These are phyloP conservation scores for Daldinia vernicosa DNA, from an alignment of 495 filamentous ascomycete species.

Conservation along the genomic window DNA sequence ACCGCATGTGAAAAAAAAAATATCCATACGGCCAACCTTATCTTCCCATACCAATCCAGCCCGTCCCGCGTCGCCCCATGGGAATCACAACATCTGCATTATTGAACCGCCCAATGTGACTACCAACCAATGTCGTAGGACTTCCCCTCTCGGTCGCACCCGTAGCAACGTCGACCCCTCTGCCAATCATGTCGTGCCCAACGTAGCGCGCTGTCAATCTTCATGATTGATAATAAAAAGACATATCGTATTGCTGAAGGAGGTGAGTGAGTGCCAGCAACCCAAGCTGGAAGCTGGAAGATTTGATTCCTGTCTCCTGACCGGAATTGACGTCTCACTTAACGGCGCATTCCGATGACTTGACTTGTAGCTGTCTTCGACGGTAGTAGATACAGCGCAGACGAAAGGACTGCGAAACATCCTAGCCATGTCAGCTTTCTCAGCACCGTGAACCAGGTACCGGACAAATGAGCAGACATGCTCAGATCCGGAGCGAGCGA, in stretches of 20 bases:
- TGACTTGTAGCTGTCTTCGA: slow-evolving; percentile 10
- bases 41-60: neutral
- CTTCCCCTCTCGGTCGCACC: neutral
- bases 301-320: slow-evolving; percentile 9
- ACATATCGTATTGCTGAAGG: neutral
- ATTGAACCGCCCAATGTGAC: slow-evolving; percentile 17
- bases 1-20: slow-evolving; percentile 23
- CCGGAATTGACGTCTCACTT: slow-evolving; percentile 11
- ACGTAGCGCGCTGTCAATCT: neutral
- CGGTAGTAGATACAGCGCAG: slow-evolving; percentile 6
- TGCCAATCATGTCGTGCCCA: neutral
- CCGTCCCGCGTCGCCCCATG: slow-evolving; percentile 2
- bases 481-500: slow-evolving; percentile 2
- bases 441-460: slow-evolving; percentile 9
- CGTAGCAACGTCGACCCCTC: neutral
- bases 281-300: neutral
- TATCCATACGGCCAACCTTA: slow-evolving; percentile 11
- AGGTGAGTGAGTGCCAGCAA: neutral
- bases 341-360: slow-evolving; percentile 15
- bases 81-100: slow-evolving; percentile 32
- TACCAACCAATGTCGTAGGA: slow-evolving; percentile 13
- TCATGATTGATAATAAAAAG: neutral
- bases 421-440: slow-evolving; percentile 9
- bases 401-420: slow-evolving; percentile 19
- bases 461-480: neutral